A percentile compares a stretch with the other conserved stretches of the same genome.
These are phyloP conservation scores for Macrophomina tecta DNA, from an alignment of 2,329 filamentous ascomycete species.

Conservation along the genomic window DNA sequence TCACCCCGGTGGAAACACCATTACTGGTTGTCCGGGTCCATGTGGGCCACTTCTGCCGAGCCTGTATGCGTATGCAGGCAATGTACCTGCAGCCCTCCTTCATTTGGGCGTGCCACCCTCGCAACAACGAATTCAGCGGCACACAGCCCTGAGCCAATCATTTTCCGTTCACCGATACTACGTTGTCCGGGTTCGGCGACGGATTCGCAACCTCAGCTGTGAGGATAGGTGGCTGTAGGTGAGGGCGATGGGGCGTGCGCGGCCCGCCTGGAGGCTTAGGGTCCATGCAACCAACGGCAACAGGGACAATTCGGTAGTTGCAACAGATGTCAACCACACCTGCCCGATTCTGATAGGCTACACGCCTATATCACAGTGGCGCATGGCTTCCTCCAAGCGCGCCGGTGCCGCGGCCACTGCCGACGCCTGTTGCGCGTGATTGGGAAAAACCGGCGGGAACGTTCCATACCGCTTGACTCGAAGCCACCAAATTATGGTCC, in stretches of 20 bases:
- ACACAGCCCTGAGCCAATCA: not conserved
- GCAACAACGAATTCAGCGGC: not conserved
- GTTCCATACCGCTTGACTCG: constrained; percentile 17
- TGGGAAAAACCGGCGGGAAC: not conserved
- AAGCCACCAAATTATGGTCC: not conserved
- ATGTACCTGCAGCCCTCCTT: constrained; percentile 23
- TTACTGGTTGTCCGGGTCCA: constrained; percentile 1
- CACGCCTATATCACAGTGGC: not conserved
- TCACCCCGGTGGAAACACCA: not conserved
- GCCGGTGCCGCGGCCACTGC: constrained; percentile 1
- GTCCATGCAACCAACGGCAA: not conserved
- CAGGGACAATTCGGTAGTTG: not conserved
- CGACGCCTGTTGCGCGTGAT: constrained; percentile 15
- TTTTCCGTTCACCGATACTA: not conserved
- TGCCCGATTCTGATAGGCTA: constrained; percentile 9
- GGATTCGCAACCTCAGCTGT: not conserved
- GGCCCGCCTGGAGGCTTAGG: not conserved
- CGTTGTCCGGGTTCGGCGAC: not conserved
- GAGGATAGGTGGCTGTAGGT: not conserved
- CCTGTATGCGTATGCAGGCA: constrained; percentile 19
- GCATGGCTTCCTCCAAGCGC: not conserved
- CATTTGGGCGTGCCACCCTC: not conserved
- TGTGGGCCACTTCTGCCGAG: constrained; percentile 20
- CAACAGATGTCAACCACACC: not conserved
- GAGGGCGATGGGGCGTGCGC: not conserved